Conservation (phyloP, 768 basidiomycete genomes). For the Leccinum longicurvipes region DNA sequence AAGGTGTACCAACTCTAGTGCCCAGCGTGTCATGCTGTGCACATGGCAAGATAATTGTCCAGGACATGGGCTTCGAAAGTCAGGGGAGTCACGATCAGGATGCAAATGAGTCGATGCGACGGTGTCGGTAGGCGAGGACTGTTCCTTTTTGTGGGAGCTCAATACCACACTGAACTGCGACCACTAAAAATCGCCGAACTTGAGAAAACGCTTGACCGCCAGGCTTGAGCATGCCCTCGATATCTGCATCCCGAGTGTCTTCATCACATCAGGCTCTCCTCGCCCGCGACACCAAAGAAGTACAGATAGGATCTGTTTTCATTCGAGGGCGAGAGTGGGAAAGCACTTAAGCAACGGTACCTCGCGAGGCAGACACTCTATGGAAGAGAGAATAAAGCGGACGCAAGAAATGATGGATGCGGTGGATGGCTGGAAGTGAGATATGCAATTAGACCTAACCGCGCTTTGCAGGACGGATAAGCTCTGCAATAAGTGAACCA, state of each 20-base stretch:
- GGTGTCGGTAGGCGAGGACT: conserved; percentile 25
- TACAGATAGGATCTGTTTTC: conserved; percentile 80
- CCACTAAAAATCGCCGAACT: conserved; percentile 74
- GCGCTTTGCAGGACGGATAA: conserved; percentile 84
- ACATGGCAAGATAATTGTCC: no score
- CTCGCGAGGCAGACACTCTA: conserved; percentile 82
- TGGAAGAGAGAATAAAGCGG: conserved; percentile 76
- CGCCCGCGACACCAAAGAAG: conserved; percentile 77
- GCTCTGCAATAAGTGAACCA: conserved; percentile 82
- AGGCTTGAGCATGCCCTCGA: conserved; percentile 74
- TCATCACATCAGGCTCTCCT: conserved; percentile 56
- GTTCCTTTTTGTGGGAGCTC: conserved; percentile 56
- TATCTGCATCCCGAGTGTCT: conserved; percentile 50
- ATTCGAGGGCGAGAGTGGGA: conserved; percentile 66
- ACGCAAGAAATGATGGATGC: conserved; percentile 95
- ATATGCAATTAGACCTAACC: conserved; percentile 67
- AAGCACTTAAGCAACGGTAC: conserved; percentile 66
- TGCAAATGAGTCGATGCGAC: conserved; percentile 16
- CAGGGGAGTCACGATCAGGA: conserved; percentile 14
- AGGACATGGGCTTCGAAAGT: no score
- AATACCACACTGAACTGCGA: conserved; percentile 72
- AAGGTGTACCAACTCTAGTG: no score
- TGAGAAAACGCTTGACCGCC: conserved; percentile 79
- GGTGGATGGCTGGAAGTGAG: conserved; percentile 91
- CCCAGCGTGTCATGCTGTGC: no score